Evolutionary conservation across 768 basidiomycete genomes (phyloP).

Genomic region (Russula brevipes): DNA sequence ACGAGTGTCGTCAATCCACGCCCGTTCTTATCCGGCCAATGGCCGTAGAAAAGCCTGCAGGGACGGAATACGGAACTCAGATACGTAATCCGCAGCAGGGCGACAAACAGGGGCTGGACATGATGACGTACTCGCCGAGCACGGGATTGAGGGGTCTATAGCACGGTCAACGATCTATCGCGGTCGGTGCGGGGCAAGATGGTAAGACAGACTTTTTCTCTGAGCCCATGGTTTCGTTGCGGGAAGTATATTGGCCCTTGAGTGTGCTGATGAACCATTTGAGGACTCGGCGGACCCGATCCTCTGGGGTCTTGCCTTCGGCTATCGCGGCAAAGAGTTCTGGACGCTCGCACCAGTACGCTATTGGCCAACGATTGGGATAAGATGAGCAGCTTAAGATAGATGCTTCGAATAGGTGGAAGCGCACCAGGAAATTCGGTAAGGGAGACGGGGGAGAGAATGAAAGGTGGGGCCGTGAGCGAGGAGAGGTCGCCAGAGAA

Average conservation of each 20-base stretch:
- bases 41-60: constrained; percentile 75
- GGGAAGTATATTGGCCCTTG: constrained; percentile 90
- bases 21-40: constrained; percentile 68
- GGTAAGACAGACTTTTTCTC: constrained; percentile 80
- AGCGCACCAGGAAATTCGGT: constrained; percentile 84
- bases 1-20: constrained; percentile 79
- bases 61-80: background rate
- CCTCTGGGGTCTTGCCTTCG: constrained; percentile 66
- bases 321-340: constrained; percentile 84
- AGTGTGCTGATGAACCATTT: constrained; percentile 96
- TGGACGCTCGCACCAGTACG: constrained; percentile 97
- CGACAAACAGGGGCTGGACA: background rate
- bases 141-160: constrained; percentile 89
- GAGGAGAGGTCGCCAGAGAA: constrained; percentile 85
- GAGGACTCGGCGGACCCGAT: constrained; percentile 73
- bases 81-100: constrained; percentile 3
- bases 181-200: background rate
- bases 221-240: constrained; percentile 92
- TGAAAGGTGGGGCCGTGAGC: constrained; percentile 85
- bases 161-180: background rate
- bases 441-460: constrained; percentile 83
- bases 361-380: constrained; percentile 36
- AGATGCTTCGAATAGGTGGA: constrained; percentile 2
- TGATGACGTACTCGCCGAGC: constrained; percentile 71
- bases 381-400: background rate